phyloP scores from a whole-genome alignment of 2,329 filamentous ascomycete species.

The Penicillium brasilianum region DNA sequence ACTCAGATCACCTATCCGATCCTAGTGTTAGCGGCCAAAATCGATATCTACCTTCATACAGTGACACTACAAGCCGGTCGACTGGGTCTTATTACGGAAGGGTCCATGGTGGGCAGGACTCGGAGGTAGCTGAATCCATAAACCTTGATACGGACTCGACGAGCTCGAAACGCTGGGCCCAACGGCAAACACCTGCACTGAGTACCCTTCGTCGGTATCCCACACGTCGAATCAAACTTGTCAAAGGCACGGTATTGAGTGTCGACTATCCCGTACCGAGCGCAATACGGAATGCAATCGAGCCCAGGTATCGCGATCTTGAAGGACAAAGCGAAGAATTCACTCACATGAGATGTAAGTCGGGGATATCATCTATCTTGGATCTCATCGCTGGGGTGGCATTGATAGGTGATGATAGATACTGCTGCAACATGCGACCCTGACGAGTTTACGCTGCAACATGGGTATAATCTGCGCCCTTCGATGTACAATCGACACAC shows the following conservation, averaged over 20 bases:
- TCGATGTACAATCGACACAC: slow-evolving; percentile 98
- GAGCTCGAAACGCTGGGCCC: slow-evolving; percentile 16
- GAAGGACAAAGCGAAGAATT: slow-evolving; percentile 24
- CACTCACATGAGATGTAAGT: slow-evolving; percentile 26
- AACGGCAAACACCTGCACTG: slow-evolving; percentile 6
- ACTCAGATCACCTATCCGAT: slow-evolving; percentile 3
- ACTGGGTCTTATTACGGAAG: slow-evolving; percentile 6
- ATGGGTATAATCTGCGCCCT: slow-evolving; percentile 93
- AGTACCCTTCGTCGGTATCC: slow-evolving; percentile 20
- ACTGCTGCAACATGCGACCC: slow-evolving; percentile 95
- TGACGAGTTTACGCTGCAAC: slow-evolving; percentile 95
- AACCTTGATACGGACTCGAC: slow-evolving; percentile 12
- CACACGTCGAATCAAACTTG: slow-evolving; percentile 23
- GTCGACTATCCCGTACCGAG: slow-evolving; percentile 24
- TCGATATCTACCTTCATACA: slow-evolving; percentile 11
- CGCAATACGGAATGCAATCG: slow-evolving; percentile 23
- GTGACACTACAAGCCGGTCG: slow-evolving; percentile 8
- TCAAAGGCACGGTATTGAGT: slow-evolving; percentile 22
- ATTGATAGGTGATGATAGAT: slow-evolving; percentile 53
- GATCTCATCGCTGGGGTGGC: no score
- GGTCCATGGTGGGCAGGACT: slow-evolving; percentile 1
- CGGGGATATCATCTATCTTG: not conserved
- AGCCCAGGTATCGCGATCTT: slow-evolving; percentile 20
- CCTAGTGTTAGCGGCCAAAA: slow-evolving; percentile 1
- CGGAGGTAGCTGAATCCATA: not conserved